A percentile compares a stretch with the other conserved stretches of the same genome.
These are phyloP conservation scores for Ustilago crameri DNA, from an alignment of 1,284 basidiomycete genomes.

Conservation along the genomic window DNA sequence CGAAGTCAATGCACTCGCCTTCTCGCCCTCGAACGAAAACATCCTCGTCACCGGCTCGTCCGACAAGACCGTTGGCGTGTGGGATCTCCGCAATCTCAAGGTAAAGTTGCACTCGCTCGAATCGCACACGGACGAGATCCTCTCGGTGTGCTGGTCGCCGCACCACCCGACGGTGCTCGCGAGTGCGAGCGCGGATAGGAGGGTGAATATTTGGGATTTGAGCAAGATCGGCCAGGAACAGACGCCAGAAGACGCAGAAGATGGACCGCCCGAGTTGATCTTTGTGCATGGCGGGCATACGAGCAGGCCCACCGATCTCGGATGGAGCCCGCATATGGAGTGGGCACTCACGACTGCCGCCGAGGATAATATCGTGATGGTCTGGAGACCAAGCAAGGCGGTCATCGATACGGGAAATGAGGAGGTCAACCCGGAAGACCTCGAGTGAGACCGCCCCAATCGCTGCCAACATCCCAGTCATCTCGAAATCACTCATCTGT, in stretches of 20 bases:
- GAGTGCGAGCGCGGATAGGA: conserved; percentile 83
- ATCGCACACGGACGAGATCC: conserved; percentile 91
- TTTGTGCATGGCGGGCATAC: conserved; percentile 68
- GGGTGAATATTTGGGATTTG: conserved; percentile 96
- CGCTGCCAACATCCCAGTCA: too few species aligned
- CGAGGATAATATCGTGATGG: conserved; percentile 67
- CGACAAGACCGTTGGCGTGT: conserved; percentile 92
- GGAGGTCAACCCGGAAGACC: conserved; percentile 30
- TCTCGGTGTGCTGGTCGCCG: conserved; percentile 94
- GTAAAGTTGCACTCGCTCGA: conserved; percentile 88
- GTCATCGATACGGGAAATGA: conserved; percentile 46
- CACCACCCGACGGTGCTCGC: conserved; percentile 73
- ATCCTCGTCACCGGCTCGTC: conserved; percentile 92
- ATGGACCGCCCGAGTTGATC: conserved; percentile 78
- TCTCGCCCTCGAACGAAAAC: conserved; percentile 83
- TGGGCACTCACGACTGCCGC: conserved; percentile 64
- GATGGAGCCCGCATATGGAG: conserved; percentile 63
- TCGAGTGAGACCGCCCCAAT: conserved; percentile 32
- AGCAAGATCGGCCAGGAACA: conserved; percentile 93
- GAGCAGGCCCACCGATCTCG: conserved; percentile 62
- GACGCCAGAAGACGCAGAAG: conserved; percentile 96
- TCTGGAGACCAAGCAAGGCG: conserved; percentile 55
- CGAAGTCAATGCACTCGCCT: conserved; percentile 91
- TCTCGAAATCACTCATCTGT: too few species aligned
- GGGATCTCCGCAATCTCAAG: conserved; percentile 84